Evolutionary conservation across 495 filamentous ascomycete genomes (phyloP).

Genomic region (Massariosphaeria phaeospora): DNA sequence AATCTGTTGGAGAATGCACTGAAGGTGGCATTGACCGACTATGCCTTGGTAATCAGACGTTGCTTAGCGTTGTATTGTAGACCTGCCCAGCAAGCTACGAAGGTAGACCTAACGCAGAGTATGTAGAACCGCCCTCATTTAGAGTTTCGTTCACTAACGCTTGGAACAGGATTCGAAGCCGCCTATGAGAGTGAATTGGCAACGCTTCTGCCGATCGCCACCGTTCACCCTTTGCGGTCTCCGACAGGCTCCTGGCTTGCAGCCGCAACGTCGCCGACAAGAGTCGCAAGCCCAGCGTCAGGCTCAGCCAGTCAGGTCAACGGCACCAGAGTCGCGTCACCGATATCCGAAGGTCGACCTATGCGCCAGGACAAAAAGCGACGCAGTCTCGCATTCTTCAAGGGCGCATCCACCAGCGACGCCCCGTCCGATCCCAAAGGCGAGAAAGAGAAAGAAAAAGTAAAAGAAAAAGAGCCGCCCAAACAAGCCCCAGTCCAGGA

Average conservation of each 20-base stretch:
- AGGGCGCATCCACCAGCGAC: slow-evolving; percentile 22
- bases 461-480: too few species aligned
- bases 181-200: slow-evolving; percentile 61
- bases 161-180: slow-evolving; percentile 51
- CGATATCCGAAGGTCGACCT: slow-evolving; percentile 12
- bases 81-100: slow-evolving; percentile 56
- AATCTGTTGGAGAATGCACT: slow-evolving; percentile 77
- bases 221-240: slow-evolving; percentile 11
- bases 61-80: slow-evolving; percentile 65
- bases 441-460: slow-evolving; percentile 22
- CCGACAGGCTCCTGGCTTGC: slow-evolving; percentile 41
- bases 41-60: slow-evolving; percentile 79
- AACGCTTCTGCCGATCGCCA: slow-evolving; percentile 41
- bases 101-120: slow-evolving; percentile 48
- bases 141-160: slow-evolving; percentile 10
- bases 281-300: slow-evolving; percentile 16
- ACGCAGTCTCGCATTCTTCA: slow-evolving; percentile 37
- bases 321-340: slow-evolving; percentile 13
- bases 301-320: slow-evolving; percentile 7
- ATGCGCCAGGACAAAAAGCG: slow-evolving; percentile 35
- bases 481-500: slow-evolving; percentile 5
- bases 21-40: slow-evolving; percentile 79
- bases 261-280: slow-evolving; percentile 12
- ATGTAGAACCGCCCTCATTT: slow-evolving; percentile 10
- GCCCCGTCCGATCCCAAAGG: slow-evolving; percentile 5